Conservation (phyloP, 768 basidiomycete genomes). For the Xerocomellus amylosporus region DNA sequence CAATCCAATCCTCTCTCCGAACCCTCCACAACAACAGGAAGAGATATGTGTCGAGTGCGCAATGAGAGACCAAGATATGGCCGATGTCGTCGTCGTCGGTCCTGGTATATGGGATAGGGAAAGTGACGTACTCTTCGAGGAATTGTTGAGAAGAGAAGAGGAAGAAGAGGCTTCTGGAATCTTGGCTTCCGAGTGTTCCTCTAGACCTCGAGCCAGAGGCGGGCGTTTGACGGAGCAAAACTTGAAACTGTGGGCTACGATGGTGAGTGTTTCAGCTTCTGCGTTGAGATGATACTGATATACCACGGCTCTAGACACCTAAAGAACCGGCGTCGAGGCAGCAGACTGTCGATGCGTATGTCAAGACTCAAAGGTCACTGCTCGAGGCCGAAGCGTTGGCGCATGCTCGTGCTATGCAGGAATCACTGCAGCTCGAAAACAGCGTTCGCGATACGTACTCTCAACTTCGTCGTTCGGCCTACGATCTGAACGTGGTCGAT, state of each 20-base stretch:
- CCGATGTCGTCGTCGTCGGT: constrained; percentile 84
- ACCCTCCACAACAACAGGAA: constrained; percentile 53
- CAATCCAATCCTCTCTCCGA: constrained; percentile 60
- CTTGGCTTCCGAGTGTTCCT: constrained; percentile 48
- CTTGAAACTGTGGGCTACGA: constrained; percentile 73
- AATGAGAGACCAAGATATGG: constrained; percentile 99
- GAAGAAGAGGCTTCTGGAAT: constrained; percentile 61
- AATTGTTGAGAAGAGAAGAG: constrained; percentile 67
- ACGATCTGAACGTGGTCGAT: constrained; percentile 57
- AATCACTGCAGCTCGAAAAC: constrained; percentile 71
- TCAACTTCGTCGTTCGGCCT: constrained; percentile 74
- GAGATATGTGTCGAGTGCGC: constrained; percentile 96
- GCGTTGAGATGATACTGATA: constrained; percentile 4
- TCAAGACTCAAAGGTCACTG: constrained; percentile 75
- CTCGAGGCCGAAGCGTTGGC: constrained; percentile 82
- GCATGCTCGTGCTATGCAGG: constrained; percentile 72
- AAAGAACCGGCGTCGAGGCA: constrained; percentile 84
- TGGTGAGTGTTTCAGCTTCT: constrained; percentile 48
- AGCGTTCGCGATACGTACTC: constrained; percentile 79
- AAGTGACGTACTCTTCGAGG: constrained; percentile 79
- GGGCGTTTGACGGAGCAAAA: constrained; percentile 73
- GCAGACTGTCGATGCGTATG: constrained; percentile 76
- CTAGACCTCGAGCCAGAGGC: constrained; percentile 61
- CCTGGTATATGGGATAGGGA: constrained; percentile 90
- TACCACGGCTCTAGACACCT: constrained; percentile 61